These are phyloP conservation scores for Blakeslea trispora DNA, from an alignment of 371 early-diverging fungal species.

Conservation along the genomic window DNA sequence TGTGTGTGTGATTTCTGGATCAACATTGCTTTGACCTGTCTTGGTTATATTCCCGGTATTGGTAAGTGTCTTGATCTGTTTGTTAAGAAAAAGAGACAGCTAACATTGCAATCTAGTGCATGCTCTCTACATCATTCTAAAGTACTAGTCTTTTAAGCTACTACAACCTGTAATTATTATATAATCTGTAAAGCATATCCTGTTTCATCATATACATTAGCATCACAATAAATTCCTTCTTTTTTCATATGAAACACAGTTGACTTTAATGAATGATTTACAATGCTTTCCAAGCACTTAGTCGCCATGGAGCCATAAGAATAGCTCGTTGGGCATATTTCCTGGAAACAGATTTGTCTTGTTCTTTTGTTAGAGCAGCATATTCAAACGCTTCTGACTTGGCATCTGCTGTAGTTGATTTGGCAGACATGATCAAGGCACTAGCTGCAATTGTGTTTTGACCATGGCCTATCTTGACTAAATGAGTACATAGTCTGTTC, in stretches of 20 bases:
- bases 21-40: constrained; percentile 74
- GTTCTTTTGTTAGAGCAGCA: constrained; percentile 29
- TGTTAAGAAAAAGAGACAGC: too few relatives aligned
- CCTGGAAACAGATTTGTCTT: constrained; percentile 18
- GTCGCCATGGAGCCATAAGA: constrained; percentile 57
- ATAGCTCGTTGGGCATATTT: constrained; percentile 53
- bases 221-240: too few relatives aligned
- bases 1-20: constrained; percentile 75
- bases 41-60: constrained; percentile 84
- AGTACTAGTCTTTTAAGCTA: constrained; percentile 32
- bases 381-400: constrained; percentile 45
- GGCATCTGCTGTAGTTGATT: constrained; percentile 28
- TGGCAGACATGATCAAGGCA: constrained; percentile 28
- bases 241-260: too few relatives aligned
- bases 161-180: too few relatives aligned
- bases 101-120: constrained; percentile 21
- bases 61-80: constrained; percentile 30
- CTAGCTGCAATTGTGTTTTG: constrained; percentile 28
- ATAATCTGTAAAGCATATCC: too few relatives aligned
- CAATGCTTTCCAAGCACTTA: constrained; percentile 45
- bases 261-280: constrained; percentile 8
- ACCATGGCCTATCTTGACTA: constrained; percentile 16
- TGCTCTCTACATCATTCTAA: constrained; percentile 37
- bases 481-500: constrained; percentile 36
- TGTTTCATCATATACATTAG: too few relatives aligned